Conservation (phyloP, 2,329 filamentous ascomycete genomes). For the Karstenula rhodostoma region DNA sequence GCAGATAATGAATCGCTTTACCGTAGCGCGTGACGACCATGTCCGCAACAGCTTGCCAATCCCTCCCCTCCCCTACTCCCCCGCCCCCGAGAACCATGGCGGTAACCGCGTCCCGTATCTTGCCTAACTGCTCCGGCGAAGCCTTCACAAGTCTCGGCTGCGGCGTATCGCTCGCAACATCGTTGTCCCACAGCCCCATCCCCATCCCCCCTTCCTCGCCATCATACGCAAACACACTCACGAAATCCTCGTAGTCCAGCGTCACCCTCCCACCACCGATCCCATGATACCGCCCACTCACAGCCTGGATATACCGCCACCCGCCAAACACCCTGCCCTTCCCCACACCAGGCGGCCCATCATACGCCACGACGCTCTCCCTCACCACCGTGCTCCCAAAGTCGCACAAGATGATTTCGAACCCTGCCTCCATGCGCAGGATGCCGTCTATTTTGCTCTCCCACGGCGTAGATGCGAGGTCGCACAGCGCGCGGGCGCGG, state of each 20-base stretch:
- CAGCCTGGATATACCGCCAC: conserved; percentile 50
- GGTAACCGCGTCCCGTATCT: conserved; percentile 56
- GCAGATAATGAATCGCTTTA: conserved; percentile 58
- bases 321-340: conserved; percentile 18
- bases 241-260: conserved; percentile 59
- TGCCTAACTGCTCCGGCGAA: conserved; percentile 42
- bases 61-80: conserved; percentile 23
- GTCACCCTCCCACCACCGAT: conserved; percentile 54
- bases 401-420: conserved; percentile 74
- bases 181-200: conserved; percentile 52
- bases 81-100: conserved; percentile 50
- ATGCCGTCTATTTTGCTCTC: conserved; percentile 66
- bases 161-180: conserved; percentile 36
- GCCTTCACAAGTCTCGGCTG: conserved; percentile 53
- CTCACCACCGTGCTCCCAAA: conserved; percentile 57
- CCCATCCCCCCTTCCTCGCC: conserved; percentile 4
- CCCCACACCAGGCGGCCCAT: not conserved
- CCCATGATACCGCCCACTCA: conserved; percentile 54
- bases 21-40: conserved; percentile 71
- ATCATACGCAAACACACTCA: conserved; percentile 56
- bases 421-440: conserved; percentile 73
- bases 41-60: conserved; percentile 75
- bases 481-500: conserved; percentile 66
- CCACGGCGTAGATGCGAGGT: conserved; percentile 61
- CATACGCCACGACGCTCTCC: conserved; percentile 22